Base-by-base conservation (phyloP, 164 flowering plant species). In the Vitis riparia region DNA sequence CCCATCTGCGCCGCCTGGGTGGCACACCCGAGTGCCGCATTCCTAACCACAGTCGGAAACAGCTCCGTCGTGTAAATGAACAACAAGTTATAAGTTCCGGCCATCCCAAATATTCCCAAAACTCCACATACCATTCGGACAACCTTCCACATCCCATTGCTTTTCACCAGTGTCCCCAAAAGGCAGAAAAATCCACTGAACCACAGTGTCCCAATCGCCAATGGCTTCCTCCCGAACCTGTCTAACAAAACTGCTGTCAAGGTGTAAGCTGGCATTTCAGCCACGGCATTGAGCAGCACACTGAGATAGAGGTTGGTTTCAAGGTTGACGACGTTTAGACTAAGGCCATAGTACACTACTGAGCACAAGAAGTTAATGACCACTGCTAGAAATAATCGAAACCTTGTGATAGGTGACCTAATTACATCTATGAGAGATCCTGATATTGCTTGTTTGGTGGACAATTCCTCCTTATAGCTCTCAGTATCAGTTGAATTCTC, bases 1-100 rank as follows among this genome's bases (percentile, higher is more conserved):
- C 99, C 99, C 88, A 91, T 81, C 52, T 92, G 99, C 0, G 81
- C 84, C 1, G 97, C 96, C 74, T 95, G 96, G 2, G 97, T 81
- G 0, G 91, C 88, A 56, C 89, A 79, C 5, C 99, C 99, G 2
- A 95, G 76, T 0, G 99, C 98, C 0, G 94, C 98, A 57, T 89
- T 95, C 75, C 99, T 86, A 8, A 95, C 98, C 74, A 87, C 94
- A 0, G 98, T 95, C 3, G 99, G 99, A 65, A 95, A 95, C 63
- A 95, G 74, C 88, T 95, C 99, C 16, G 88, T 66, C 9, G 90
- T 85, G 71, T 91, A 95, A 19, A 91, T 86, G 37, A 89, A 91
- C 71, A 91, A 68, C 83, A 95, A 74, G 61, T 95, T 95, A 37
- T 91, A 91, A 50, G 94, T 90, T 19, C 94, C 99, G 0, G 93